Conservation (phyloP, 2,329 filamentous ascomycete species). For the Colletotrichum acutatum region DNA sequence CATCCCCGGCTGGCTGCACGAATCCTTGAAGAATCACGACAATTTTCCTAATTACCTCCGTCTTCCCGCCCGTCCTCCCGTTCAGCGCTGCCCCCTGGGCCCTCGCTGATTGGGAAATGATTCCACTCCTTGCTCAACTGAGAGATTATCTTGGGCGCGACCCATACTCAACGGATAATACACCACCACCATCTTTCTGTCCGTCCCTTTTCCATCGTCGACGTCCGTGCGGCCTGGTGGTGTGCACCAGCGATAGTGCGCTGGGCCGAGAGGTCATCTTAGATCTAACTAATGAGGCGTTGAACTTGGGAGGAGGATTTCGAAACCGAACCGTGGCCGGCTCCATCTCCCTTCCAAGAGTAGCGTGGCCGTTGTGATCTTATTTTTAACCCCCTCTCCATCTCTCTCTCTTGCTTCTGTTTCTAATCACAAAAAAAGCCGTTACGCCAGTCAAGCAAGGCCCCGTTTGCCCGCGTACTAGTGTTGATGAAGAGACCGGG, state of each 20-base stretch:
- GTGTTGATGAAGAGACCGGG: slow-evolving; percentile 18
- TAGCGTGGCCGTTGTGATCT: neutral
- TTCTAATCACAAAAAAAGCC: neutral
- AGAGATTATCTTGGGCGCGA: neutral
- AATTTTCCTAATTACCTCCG: neutral
- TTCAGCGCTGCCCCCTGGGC: too few species aligned
- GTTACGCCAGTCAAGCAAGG: slow-evolving; percentile 28
- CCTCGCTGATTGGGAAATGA: neutral
- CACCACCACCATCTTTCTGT: neutral
- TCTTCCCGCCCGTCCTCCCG: neutral
- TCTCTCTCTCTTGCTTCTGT: neutral
- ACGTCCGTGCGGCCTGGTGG: neutral
- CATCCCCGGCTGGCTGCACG: too few species aligned
- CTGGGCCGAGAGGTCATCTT: neutral
- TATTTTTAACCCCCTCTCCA: neutral
- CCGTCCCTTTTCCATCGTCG: neutral
- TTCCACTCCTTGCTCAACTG: neutral
- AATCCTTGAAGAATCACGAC: neutral
- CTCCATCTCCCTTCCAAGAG: neutral
- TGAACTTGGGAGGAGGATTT: neutral
- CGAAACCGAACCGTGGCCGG: neutral
- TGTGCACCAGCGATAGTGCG: neutral
- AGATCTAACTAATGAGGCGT: neutral
- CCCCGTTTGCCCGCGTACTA: slow-evolving; percentile 20
- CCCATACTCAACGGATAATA: neutral